phyloP scores from a whole-genome alignment of 306 rosid genomes.

The Coriaria nepalensis region DNA sequence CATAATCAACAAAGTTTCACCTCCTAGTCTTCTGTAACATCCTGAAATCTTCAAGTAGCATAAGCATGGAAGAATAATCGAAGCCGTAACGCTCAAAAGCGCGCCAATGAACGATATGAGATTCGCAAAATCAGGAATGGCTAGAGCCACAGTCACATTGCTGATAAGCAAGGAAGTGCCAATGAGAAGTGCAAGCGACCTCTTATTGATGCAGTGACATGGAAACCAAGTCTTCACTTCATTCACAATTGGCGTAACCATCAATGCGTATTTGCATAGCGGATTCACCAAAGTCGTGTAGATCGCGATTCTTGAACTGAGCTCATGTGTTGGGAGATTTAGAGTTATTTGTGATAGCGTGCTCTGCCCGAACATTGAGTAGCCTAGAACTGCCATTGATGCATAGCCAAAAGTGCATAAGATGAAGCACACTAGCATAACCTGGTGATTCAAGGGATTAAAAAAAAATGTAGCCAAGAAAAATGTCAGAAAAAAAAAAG shows the following conservation, averaged over 20 bases:
- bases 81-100: slow-evolving; percentile 42
- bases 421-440: slow-evolving; percentile 39
- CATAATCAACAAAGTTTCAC: slow-evolving; percentile 16
- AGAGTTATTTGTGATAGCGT: slow-evolving; percentile 57
- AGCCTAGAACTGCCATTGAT: slow-evolving; percentile 59
- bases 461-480: too few species aligned
- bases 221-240: slow-evolving; percentile 36
- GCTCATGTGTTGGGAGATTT: slow-evolving; percentile 35
- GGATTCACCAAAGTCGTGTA: slow-evolving; percentile 64
- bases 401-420: slow-evolving; percentile 45
- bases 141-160: slow-evolving; percentile 29
- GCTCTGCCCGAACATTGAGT: slow-evolving; percentile 46
- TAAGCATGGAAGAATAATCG: slow-evolving; percentile 48
- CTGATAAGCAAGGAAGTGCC: slow-evolving; percentile 33
- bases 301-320: slow-evolving; percentile 53
- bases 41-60: slow-evolving; percentile 66
- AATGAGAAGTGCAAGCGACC: slow-evolving; percentile 15
- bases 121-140: slow-evolving; percentile 37
- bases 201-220: slow-evolving; percentile 14
- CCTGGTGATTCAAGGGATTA: slow-evolving; percentile 25
- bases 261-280: slow-evolving; percentile 56
- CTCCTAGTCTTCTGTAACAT: slow-evolving; percentile 14
- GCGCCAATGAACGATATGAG: slow-evolving; percentile 67
- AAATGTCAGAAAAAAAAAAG: too few species aligned
- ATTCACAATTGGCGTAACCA: slow-evolving; percentile 49